Evolutionary conservation across 75 land plant genomes (phyloP), one percentile per base, ranked within the genome.

Genomic region (Selaginella moellendorffii): DNA sequence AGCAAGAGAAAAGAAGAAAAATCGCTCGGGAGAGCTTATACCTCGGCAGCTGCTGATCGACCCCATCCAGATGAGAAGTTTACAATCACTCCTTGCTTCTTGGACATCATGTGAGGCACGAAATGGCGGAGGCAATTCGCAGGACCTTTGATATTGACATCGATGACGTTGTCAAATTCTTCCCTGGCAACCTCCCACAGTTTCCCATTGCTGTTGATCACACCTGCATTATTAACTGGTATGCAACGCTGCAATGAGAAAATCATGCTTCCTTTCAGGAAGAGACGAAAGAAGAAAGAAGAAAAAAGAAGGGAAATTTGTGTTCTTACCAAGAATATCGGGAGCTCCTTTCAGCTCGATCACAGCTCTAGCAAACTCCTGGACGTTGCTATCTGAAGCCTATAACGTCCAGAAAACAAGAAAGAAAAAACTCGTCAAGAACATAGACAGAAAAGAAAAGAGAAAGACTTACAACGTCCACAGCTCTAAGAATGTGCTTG

Each of bases 21-120:
- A 8, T 2, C 8, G 60, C 60, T 8, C 8, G 9, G 24, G n/a
- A 2, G 24, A 8, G 60, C 25, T 25, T 61, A 24, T 76, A 85
- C 90, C 81, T 83, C 78, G 30, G 85, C 96, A 65, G 86, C 86
- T 26, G 71, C 86, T 64, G 86, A 83, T 63, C 96, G 77, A 46
- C 96, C 96, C 96, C 96, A 89, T 25, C 90, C 90, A 68, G 96
- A 85, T 17, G 96, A 85, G 67, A 89, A 63, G 66, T 89, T 89
- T 31, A 89, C 79, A 54, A 85, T 70, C 31, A 85, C 69, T 26
- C 90, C 90, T 30, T 76, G 78, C 67, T 79, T 79, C 52, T 46
- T 85, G 54, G 70, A 68, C 58, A 80, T 66, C 86, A 89, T 74
- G 19, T 74, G 69, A 14, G 83, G 90, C 30, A 86, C 53, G 64